Conservation (phyloP, 495 filamentous ascomycete species). For the Aspergillus asperescens region DNA sequence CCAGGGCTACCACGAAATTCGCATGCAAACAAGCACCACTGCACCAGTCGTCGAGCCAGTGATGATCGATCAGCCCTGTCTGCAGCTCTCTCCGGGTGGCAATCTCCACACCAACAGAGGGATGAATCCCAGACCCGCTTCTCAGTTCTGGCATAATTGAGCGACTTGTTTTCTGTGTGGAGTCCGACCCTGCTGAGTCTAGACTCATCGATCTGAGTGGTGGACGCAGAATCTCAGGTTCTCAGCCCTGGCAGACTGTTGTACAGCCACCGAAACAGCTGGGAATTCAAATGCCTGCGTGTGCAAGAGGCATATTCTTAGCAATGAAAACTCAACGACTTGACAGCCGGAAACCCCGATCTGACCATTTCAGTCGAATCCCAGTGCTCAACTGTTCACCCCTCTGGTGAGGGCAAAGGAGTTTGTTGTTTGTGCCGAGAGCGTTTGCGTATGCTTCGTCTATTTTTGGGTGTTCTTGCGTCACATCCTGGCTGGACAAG, state of each 20-base stretch:
- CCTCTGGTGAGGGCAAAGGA: neutral
- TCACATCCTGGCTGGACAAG: neutral
- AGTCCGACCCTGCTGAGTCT: slow-evolving; percentile 1
- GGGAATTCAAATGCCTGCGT: neutral
- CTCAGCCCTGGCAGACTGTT: neutral
- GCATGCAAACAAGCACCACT: slow-evolving; percentile 5
- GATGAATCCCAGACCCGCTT: slow-evolving; percentile 8
- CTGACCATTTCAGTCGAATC: neutral
- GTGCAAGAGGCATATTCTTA: neutral
- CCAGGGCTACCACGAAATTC: slow-evolving; percentile 19
- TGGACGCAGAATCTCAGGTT: slow-evolving; percentile 2
- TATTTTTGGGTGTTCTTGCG: slow-evolving; percentile 20
- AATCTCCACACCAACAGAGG: slow-evolving; percentile 15
- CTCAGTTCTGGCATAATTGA: slow-evolving; percentile 5
- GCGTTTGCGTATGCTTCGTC: slow-evolving; percentile 24
- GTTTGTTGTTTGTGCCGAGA: neutral
- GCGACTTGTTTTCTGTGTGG: slow-evolving; percentile 4
- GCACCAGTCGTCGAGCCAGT: neutral
- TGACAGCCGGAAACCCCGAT: neutral
- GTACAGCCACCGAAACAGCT: neutral
- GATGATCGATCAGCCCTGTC: slow-evolving; percentile 16
- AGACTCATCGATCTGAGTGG: slow-evolving; percentile 2
- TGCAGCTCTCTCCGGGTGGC: slow-evolving; percentile 16
- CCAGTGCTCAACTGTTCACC: neutral
- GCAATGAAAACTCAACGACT: neutral